These are phyloP conservation scores for Phytopythium chamaehyphon DNA, from an alignment of 352 stramenopile species.

Conservation along the genomic window DNA sequence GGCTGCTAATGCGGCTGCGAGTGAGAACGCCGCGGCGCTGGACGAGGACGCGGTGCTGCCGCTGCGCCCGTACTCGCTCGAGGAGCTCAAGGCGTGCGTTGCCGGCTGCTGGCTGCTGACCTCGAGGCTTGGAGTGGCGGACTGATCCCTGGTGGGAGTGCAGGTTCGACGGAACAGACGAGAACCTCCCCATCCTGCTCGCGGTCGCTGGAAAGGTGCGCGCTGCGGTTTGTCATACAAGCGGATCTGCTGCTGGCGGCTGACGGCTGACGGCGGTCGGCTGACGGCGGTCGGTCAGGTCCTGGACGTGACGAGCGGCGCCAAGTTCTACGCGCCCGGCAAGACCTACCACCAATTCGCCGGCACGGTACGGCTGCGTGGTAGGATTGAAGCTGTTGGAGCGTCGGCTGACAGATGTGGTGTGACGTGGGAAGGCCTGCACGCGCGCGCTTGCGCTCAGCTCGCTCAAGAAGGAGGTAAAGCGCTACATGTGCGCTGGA, in stretches of 20 bases:
- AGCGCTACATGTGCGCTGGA: not conserved
- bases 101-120: no score
- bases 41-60: not conserved
- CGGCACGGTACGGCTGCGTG: conserved; percentile 34
- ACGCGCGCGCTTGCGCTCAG: conserved; percentile 65
- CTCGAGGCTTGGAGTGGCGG: conserved; percentile 21
- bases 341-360: conserved; percentile 75
- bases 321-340: conserved; percentile 73
- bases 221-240: no score
- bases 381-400: not conserved
- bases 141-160: conserved; percentile 1
- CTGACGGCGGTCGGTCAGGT: conserved; percentile 18
- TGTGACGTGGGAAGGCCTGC: conserved; percentile 35
- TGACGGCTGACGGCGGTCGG: no score
- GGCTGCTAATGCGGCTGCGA: no score
- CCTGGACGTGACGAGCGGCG: conserved; percentile 63
- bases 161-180: conserved; percentile 66
- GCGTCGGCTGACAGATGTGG: not conserved
- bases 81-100: conserved; percentile 37
- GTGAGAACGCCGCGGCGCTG: not conserved
- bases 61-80: conserved; percentile 39
- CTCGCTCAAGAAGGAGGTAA: conserved; percentile 66
- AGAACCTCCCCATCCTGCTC: conserved; percentile 58
- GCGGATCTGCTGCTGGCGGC: no score
- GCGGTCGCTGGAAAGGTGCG: conserved; percentile 70